A percentile compares a stretch with the other conserved stretches of the same genome.
Conservation (phyloP, 2,329 filamentous ascomycete genomes). For the Tympanopsis confertula region DNA sequence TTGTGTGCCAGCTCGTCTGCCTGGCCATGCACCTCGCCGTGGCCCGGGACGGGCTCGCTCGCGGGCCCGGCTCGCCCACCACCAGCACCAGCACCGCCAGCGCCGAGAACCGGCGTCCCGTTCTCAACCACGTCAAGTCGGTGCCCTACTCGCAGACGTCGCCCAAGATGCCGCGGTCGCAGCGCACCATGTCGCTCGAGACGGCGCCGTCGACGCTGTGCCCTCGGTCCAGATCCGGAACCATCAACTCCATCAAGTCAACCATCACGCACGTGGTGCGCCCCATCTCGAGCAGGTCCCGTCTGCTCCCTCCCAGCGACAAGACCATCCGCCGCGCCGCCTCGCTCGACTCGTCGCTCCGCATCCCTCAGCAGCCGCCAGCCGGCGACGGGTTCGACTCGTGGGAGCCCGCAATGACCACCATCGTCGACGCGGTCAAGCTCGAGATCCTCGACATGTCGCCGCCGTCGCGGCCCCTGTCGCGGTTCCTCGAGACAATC, state of each 20-base stretch:
- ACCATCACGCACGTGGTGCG: slow-evolving; percentile 36
- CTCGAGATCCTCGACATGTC: slow-evolving; percentile 44
- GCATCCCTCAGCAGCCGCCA: slow-evolving; percentile 12
- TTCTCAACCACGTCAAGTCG: slow-evolving; percentile 32
- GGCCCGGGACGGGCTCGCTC: slow-evolving; percentile 12
- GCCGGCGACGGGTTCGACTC: slow-evolving; percentile 58
- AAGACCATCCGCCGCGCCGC: slow-evolving; percentile 24
- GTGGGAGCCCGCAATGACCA: slow-evolving; percentile 68
- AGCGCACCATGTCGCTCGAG: slow-evolving; percentile 27
- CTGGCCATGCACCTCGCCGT: slow-evolving; percentile 29
- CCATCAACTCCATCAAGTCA: slow-evolving; percentile 32
- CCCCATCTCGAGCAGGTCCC: slow-evolving; percentile 44
- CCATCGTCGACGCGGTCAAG: slow-evolving; percentile 49
- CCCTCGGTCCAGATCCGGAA: slow-evolving; percentile 30
- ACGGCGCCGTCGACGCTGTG: slow-evolving; percentile 31
- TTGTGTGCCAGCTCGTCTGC: slow-evolving; percentile 35
- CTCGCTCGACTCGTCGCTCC: slow-evolving; percentile 34
- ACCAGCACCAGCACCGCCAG: slow-evolving; percentile 18
- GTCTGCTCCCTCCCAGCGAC: slow-evolving; percentile 32
- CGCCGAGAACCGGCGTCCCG: slow-evolving; percentile 16
- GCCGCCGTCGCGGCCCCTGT: slow-evolving; percentile 28
- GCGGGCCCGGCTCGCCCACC: slow-evolving; percentile 15
- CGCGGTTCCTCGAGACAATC: slow-evolving; percentile 57
- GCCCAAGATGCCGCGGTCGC: slow-evolving; percentile 30
- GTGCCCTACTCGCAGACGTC: slow-evolving; percentile 37